Base-by-base conservation (phyloP, 164 flowering plant genomes). In the Stephania yunnanensis region DNA sequence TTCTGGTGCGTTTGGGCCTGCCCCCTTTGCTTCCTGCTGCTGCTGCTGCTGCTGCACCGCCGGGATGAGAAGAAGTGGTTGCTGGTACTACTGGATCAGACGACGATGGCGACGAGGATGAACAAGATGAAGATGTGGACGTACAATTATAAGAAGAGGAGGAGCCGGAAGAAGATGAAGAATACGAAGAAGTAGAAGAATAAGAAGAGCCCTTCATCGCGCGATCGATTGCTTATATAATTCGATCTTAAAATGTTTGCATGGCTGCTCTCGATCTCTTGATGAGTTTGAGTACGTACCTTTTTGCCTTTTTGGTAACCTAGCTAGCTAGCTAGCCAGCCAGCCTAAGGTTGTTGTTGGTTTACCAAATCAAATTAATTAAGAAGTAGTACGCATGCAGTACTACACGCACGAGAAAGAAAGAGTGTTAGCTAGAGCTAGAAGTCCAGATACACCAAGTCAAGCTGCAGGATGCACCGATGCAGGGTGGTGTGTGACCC, bases 281-380 rank as follows among this genome's bases (percentile, higher is more conserved):
- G 25, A 25, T 25, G 25, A 25, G 25, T 25, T 25, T 25, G 25
- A 25, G 25, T 25, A 25, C 25, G 25, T 25, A 25, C 11, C 50
- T 72, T 50, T 74, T 67, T 78, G 86, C 11, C 50, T 72, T 50
- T 74, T 67, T 78, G 86, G 85, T 70, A n/a, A 73, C 83, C 85
- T 79, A 80, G 85, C 42, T 36, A 36, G 42, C 3, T 36, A 36
- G 36, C 36, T 31, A 31, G 36, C 3, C 1, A 31, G 36, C 36
- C 3, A 31, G 42, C 3, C 42, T 36, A 36, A 36, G 42, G 42
- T 36, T 36, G 42, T 36, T 36, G 75, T 83, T 87, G 82, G 87
- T 85, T 86, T 82, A 87, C 92, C 90, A 85, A 88, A 83, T 79
- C 90, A 85, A 88, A 83, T 74, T 52, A 25, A 76, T 76, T 70